Evolutionary conservation across 73 alveolate genomes (phyloP).

Genomic region (Paramecium sonneborni): DNA sequence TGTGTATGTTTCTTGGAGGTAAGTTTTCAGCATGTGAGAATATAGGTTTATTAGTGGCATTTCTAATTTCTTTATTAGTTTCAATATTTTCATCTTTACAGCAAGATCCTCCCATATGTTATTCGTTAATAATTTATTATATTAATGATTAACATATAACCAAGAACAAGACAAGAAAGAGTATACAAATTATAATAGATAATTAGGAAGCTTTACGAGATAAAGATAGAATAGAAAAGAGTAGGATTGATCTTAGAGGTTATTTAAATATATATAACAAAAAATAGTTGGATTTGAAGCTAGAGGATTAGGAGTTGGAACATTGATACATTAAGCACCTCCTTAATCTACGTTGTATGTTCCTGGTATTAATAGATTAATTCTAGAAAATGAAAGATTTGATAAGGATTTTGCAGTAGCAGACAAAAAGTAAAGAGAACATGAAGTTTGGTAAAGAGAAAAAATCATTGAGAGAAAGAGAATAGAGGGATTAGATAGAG

Average conservation of each 20-base stretch:
- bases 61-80: neutral
- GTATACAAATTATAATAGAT: neutral
- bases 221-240: slow-evolving; percentile 51
- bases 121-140: slow-evolving; percentile 11
- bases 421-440: slow-evolving; percentile 53
- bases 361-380: slow-evolving; percentile 5
- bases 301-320: slow-evolving; percentile 26
- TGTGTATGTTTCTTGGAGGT: neutral
- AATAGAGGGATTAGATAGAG: slow-evolving; percentile 45
- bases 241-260: slow-evolving; percentile 44
- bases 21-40: neutral
- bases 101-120: slow-evolving; percentile 18
- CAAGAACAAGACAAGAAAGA: slow-evolving; percentile 58
- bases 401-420: slow-evolving; percentile 67
- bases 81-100: slow-evolving; percentile 6
- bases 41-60: neutral
- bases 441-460: slow-evolving; percentile 50
- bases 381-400: slow-evolving; percentile 58
- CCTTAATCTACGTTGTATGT: slow-evolving; percentile 48
- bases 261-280: neutral
- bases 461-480: slow-evolving; percentile 46
- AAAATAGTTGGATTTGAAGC: slow-evolving; percentile 52
- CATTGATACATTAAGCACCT: slow-evolving; percentile 39
- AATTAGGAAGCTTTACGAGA: slow-evolving; percentile 41
- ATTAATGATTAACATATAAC: slow-evolving; percentile 35